Base-by-base conservation (phyloP, 2,329 filamentous ascomycete species). In the Colletotrichum sp. region DNA sequence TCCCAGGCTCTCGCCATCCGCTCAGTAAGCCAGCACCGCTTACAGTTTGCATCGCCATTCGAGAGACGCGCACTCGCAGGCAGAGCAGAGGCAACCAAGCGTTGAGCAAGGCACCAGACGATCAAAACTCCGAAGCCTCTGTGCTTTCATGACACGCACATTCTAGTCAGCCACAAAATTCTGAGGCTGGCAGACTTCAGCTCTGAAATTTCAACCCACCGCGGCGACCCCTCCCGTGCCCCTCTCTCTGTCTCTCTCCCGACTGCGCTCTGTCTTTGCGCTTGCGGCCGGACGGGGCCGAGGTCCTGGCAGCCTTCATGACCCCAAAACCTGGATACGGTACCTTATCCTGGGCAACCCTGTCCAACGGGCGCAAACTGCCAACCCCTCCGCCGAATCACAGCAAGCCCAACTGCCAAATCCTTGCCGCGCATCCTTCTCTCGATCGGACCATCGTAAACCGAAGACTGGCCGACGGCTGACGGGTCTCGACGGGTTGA, bases 391-490 rank as follows among this genome's bases (percentile, higher is more conserved):
- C 61, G 70, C 34, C 73, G 73, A 75, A 75, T 72, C 64, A 75
- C 55, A 72, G 21, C 64, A 32, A 65, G 64, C 70, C 70, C 48
- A 21, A 64, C 43, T 64, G 26, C 12, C 58, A 61, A 58, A 75
- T 69, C 73, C 73, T 73, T 75, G 73, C 70, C 58, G 73, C 56
- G 24, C 65, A 75, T 73, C 71, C 69, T 38, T 67, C 71, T 62
- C n/a, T 62, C 72, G 69, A 72, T 72, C 69, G 68, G 69, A 55
- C 69, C 69, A 72, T 43, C n/a, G 69, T 64, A 65, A 71, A 56
- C 38, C 61, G 38, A 75, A 65, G 13, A 36, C 62, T 24, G 62
- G 55, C 43, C 43, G 43, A 43, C 38, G 69, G 32, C 61, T 72
- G 55, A 61, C 58, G 36, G 48, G 24, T 55, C 61, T 36, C 30